Conservation (phyloP, 306 rosid species). For the Castanopsis chinensis region DNA sequence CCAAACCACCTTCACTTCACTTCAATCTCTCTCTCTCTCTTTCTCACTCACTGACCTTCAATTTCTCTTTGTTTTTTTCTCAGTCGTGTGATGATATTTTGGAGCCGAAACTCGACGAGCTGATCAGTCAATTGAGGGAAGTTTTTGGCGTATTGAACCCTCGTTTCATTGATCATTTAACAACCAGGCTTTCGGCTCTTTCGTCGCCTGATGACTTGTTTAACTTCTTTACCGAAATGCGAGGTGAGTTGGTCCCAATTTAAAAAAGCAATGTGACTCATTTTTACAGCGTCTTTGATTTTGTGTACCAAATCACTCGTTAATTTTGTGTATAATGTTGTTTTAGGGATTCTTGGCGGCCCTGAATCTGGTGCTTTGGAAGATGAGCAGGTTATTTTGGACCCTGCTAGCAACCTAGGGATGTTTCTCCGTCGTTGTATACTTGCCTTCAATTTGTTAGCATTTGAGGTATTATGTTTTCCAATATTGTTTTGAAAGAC, state of each 20-base stretch:
- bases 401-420: constrained; percentile 75
- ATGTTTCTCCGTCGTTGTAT: constrained; percentile 80
- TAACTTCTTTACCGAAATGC: constrained; percentile 73
- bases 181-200: constrained; percentile 60
- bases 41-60: too few relatives aligned
- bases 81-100: constrained; percentile 83
- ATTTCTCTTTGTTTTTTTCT: not conserved
- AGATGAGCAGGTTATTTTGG: constrained; percentile 81
- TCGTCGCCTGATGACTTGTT: constrained; percentile 87
- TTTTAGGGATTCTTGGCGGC: constrained; percentile 75
- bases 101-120: constrained; percentile 89
- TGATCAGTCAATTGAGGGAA: constrained; percentile 64
- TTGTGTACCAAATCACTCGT: not conserved
- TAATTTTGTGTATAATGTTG: constrained; percentile 4
- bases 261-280: too few relatives aligned
- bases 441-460: constrained; percentile 83
- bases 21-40: not conserved
- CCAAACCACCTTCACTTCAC: not conserved
- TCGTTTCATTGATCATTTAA: constrained; percentile 65
- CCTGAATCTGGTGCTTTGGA: constrained; percentile 70
- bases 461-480: constrained; percentile 66
- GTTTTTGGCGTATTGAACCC: constrained; percentile 49
- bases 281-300: not conserved
- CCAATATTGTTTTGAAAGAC: too few relatives aligned
- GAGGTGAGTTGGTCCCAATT: constrained; percentile 50